Base-by-base conservation (phyloP, 2,329 filamentous ascomycete genomes). In the Cladophialophora bantiana region DNA sequence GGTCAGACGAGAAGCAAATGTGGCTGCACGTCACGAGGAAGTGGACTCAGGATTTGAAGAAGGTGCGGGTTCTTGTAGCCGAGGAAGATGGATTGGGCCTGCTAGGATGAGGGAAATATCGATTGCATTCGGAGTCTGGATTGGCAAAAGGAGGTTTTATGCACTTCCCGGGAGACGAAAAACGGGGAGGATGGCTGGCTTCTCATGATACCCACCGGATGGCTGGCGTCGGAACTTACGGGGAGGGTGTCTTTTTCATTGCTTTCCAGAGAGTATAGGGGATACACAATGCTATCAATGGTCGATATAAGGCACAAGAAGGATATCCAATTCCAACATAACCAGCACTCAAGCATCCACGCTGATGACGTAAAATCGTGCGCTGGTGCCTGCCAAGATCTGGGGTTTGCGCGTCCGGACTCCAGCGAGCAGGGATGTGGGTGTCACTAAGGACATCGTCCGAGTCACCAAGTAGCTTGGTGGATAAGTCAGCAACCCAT, bases 41-140 rank as follows among this genome's bases (percentile, higher is more conserved):
- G 52, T 73, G 72, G 72, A 71, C 68, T 7, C 72, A 73, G 62
- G 72, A 73, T 50, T 42, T 73, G 64, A 72, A 69, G 55, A 73
- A 67, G 59, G 55, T 59, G 20, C 64, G 70, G 48, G 69, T 73
- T 10, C 54, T 73, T 34, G 68, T 73, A 3, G 60, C 69, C 10
- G 71, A 72, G 53, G 71, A 73, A 61, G 70, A 73, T 42, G 71
- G 71, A 5, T 62, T 73, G 48, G 71, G 70, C 4, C 57, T 73
- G 26, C 50, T 71, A 26, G 64, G 68, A 57, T 68, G 57, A 64
- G 12, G 13, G 45, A 18, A 48, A 50, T 18, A 20, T 26, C 34
- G 26, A 50, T 10, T 59, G 12, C n/a, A 31, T 26, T 18, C 15
- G 38, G 57, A 45, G 40, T 50, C 10, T 50, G 57, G 12, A 32